Percentiles rank a stretch among this genome's conserved stretches.
Evolutionary conservation across 1,139 yeast species (phyloP).

Genomic region (Arxiozyma slooffiae): DNA sequence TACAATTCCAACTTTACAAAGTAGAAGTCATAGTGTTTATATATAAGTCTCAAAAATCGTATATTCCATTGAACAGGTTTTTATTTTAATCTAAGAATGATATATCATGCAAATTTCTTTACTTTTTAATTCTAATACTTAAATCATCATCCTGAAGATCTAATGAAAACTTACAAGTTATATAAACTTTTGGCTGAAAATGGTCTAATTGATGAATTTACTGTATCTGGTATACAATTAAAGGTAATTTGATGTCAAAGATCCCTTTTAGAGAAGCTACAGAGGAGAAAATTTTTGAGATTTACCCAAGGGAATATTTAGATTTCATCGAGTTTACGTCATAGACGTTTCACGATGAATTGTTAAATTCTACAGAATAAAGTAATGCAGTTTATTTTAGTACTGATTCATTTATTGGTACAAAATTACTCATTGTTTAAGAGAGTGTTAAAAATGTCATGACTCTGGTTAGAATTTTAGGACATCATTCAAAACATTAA

Average conservation of each 20-base stretch:
- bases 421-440: conserved; percentile 84
- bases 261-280: conserved; percentile 87
- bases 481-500: conserved; percentile 98
- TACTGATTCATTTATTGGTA: conserved; percentile 80
- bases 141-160: conserved; percentile 99
- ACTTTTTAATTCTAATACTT: conserved; percentile 88
- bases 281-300: conserved; percentile 73
- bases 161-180: conserved; percentile 86
- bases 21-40: conserved; percentile 45
- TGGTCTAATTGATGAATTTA: conserved; percentile 74
- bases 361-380: conserved; percentile 74
- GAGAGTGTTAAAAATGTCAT: conserved; percentile 83
- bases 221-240: conserved; percentile 71
- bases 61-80: conserved; percentile 80
- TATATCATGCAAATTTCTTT: conserved; percentile 91
- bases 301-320: conserved; percentile 75
- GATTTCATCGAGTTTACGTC: conserved; percentile 68
- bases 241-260: conserved; percentile 76
- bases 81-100: conserved; percentile 93
- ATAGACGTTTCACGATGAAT: conserved; percentile 65
- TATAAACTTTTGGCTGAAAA: conserved; percentile 91
- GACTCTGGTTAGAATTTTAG: conserved; percentile 96
- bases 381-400: conserved; percentile 95
- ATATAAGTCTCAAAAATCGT: conserved; percentile 35
- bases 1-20: too few species aligned